Evolutionary conservation across 1,284 basidiomycete genomes (phyloP).

Genomic region (Trametes versicolor): DNA sequence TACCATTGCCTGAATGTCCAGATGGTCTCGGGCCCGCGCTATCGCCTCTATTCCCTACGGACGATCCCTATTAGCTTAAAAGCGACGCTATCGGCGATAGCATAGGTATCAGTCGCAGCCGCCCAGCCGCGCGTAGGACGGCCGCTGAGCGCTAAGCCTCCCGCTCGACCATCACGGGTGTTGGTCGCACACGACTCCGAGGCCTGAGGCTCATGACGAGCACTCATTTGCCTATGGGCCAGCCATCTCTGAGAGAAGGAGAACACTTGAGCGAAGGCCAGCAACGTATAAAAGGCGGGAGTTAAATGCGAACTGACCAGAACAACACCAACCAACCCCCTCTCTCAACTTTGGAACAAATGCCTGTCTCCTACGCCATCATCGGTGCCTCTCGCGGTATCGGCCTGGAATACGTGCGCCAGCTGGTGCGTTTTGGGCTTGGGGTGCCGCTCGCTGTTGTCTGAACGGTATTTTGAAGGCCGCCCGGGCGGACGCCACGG

Average conservation of each 20-base stretch:
- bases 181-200: neutral
- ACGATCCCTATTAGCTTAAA: neutral
- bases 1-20: too few species aligned
- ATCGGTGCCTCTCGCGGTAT: slow-evolving; percentile 2
- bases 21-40: too few species aligned
- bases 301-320: neutral
- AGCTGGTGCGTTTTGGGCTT: neutral
- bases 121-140: neutral
- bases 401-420: neutral
- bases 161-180: neutral
- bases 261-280: neutral
- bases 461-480: slow-evolving; percentile 4
- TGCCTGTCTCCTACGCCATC: neutral
- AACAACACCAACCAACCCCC: neutral
- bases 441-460: neutral
- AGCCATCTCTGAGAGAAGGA: too few species aligned
- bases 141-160: neutral
- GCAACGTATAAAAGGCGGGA: neutral
- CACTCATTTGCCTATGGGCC: neutral
- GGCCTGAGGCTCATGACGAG: neutral
- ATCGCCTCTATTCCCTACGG: too few species aligned
- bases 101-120: neutral
- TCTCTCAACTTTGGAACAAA: neutral
- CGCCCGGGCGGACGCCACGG: slow-evolving; percentile 28
- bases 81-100: neutral